Evolutionary conservation across 495 filamentous ascomycete genomes (phyloP).

Genomic region (Sabuloglossum arenarium): DNA sequence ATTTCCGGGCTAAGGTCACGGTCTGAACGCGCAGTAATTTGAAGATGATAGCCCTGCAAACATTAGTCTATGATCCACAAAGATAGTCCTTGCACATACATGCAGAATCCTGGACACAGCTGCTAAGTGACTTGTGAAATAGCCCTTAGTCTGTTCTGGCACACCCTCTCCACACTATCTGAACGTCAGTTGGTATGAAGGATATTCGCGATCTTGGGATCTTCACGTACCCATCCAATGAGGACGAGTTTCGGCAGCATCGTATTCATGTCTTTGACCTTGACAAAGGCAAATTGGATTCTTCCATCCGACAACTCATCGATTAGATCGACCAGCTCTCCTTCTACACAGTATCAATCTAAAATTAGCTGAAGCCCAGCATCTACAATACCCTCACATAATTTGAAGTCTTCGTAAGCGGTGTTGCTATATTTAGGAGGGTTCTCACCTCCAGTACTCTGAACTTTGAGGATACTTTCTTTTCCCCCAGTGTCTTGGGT

Average conservation of each 20-base stretch:
- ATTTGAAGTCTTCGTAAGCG: background rate
- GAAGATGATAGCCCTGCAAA: constrained; percentile 79
- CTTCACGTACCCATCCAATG: constrained; percentile 51
- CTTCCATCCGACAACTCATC: constrained; percentile 95
- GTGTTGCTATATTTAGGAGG: background rate
- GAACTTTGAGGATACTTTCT: constrained; percentile 87
- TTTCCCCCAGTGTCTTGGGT: constrained; percentile 61
- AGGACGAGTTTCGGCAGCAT: constrained; percentile 79
- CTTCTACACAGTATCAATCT: constrained; percentile 37
- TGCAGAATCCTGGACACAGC: constrained; percentile 79
- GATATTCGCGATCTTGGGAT: background rate
- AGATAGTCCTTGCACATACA: constrained; percentile 21
- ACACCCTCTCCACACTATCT: constrained; percentile 75
- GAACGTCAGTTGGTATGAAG: background rate
- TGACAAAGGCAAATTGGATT: constrained; percentile 91
- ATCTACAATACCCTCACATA: too few relatives aligned
- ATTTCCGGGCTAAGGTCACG: constrained; percentile 65
- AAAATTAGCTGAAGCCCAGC: constrained; percentile 4
- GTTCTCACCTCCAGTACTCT: constrained; percentile 61
- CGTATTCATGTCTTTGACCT: constrained; percentile 88
- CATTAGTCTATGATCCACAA: background rate
- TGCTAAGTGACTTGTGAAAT: constrained; percentile 85
- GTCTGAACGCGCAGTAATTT: constrained; percentile 85
- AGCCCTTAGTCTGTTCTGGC: constrained; percentile 93
- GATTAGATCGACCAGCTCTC: constrained; percentile 81